Percentiles rank a stretch among this genome's conserved stretches.
phyloP scores from a whole-genome alignment of 306 rosid genomes.

The Arachis stenosperma region DNA sequence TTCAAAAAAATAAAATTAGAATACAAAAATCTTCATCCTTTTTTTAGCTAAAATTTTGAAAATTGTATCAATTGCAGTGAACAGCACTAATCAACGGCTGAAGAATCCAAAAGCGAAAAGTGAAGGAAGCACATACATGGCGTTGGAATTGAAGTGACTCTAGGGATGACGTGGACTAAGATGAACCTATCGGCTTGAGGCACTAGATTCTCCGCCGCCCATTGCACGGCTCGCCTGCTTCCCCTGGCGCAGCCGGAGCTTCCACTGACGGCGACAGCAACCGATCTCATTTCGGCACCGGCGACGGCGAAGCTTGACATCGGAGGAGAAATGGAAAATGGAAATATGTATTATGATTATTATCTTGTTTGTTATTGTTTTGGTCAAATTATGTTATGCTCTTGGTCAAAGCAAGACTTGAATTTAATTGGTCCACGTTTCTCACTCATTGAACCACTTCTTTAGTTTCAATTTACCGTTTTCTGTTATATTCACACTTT shows the following conservation, averaged over 20 bases:
- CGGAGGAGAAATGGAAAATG: neutral
- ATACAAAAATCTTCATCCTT: too few species aligned
- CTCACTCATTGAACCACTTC: neutral
- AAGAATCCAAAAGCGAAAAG: neutral
- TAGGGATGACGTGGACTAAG: constrained; percentile 85
- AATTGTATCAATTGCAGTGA: too few species aligned
- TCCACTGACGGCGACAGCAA: constrained; percentile 77
- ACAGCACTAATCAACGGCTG: neutral
- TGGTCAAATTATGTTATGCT: too few species aligned
- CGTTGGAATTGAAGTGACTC: constrained; percentile 69
- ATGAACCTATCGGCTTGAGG: constrained; percentile 74
- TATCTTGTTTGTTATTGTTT: neutral
- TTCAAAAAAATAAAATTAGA: too few species aligned
- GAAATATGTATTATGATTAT: neutral
- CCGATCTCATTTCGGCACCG: constrained; percentile 46
- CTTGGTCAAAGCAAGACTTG: constrained; percentile 1
- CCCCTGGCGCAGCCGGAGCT: constrained; percentile 55
- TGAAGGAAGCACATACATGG: constrained; percentile 54
- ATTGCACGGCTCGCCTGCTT: constrained; percentile 78
- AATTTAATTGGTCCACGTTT: too few species aligned
- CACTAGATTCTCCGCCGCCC: constrained; percentile 79
- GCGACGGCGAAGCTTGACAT: neutral
- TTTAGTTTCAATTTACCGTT: constrained; percentile 2
- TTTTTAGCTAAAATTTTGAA: too few species aligned
- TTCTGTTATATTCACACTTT: neutral